A percentile compares a stretch with the other conserved stretches of the same genome.
Evolutionary conservation across 164 flowering plant genomes (phyloP).

Genomic region (Amborella trichopoda): DNA sequence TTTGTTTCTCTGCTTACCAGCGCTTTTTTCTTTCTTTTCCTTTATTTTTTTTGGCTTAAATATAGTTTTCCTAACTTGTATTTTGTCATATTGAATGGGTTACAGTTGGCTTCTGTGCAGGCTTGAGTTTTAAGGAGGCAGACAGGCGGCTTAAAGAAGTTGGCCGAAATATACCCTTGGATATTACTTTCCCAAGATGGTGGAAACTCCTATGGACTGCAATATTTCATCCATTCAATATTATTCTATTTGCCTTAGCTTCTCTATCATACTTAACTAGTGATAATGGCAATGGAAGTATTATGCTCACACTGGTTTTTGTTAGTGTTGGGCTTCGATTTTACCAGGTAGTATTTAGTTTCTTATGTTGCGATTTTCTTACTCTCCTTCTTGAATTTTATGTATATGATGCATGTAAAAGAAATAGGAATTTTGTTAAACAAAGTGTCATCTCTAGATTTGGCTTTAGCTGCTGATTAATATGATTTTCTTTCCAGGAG

Average conservation of each 20-base stretch:
- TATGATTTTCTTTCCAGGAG: conserved; percentile 26
- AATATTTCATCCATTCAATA: conserved; percentile 66
- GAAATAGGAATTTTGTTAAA: too few relatives aligned
- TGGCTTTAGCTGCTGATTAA: too few relatives aligned
- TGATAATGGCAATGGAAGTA: conserved; percentile 52
- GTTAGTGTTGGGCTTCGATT: conserved; percentile 62
- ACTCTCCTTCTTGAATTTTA: too few relatives aligned
- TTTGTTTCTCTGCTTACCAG: neutral
- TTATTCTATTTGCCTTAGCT: conserved; percentile 55
- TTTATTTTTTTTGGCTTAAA: neutral
- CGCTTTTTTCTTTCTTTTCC: neutral
- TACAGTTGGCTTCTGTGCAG: conserved; percentile 16
- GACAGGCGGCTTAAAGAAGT: conserved; percentile 46
- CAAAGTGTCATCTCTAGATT: too few relatives aligned
- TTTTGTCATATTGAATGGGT: neutral
- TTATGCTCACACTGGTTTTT: conserved; percentile 57
- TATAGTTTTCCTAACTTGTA: too few relatives aligned
- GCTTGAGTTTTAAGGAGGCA: conserved; percentile 69
- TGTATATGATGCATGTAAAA: too few relatives aligned
- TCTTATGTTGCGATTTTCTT: too few relatives aligned
- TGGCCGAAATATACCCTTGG: conserved; percentile 51
- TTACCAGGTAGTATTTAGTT: conserved; percentile 49
- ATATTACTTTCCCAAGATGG: conserved; percentile 51
- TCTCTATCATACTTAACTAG: conserved; percentile 36
- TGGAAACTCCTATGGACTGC: conserved; percentile 76